Conservation (phyloP, 306 rosid genomes). For the Albizia julibrissin region DNA sequence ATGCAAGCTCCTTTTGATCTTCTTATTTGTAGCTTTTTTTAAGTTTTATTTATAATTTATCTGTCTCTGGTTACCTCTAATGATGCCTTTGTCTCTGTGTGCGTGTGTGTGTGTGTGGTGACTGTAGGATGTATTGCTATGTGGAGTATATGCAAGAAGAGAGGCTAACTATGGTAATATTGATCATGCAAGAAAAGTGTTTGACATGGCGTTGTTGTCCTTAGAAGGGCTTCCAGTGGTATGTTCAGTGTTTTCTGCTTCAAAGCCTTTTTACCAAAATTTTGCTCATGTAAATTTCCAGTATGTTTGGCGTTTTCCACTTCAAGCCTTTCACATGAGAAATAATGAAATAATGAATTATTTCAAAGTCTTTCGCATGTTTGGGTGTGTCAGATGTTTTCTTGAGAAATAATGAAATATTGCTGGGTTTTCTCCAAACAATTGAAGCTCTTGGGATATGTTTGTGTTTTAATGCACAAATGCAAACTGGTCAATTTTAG, state of each 20-base stretch:
- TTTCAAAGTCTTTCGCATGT: too few species aligned
- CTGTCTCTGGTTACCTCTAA: constrained; percentile 21
- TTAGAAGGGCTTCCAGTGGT: constrained; percentile 83
- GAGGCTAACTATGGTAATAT: constrained; percentile 85
- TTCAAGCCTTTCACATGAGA: too few species aligned
- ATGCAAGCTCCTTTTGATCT: not conserved
- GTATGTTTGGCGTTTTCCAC: too few species aligned
- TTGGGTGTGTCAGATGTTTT: too few species aligned
- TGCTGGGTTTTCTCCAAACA: too few species aligned
- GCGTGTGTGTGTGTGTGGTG: constrained; percentile 25
- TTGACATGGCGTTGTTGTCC: constrained; percentile 91
- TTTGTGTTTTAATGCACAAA: too few species aligned
- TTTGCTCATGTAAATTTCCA: too few species aligned
- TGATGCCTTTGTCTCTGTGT: constrained; percentile 15
- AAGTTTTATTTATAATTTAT: not conserved
- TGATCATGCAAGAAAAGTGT: constrained; percentile 86
- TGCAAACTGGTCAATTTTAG: too few species aligned
- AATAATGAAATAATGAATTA: too few species aligned
- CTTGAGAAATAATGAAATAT: too few species aligned
- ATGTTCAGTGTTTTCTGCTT: constrained; percentile 31
- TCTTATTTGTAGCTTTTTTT: not conserved
- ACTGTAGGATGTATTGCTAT: constrained; percentile 77
- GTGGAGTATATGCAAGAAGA: constrained; percentile 91
- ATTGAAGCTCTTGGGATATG: too few species aligned
- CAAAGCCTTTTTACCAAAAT: not conserved